Percentiles rank a stretch among this genome's conserved stretches.
Conservation (phyloP, 139 green algal genomes). For the Closterium sp. region DNA sequence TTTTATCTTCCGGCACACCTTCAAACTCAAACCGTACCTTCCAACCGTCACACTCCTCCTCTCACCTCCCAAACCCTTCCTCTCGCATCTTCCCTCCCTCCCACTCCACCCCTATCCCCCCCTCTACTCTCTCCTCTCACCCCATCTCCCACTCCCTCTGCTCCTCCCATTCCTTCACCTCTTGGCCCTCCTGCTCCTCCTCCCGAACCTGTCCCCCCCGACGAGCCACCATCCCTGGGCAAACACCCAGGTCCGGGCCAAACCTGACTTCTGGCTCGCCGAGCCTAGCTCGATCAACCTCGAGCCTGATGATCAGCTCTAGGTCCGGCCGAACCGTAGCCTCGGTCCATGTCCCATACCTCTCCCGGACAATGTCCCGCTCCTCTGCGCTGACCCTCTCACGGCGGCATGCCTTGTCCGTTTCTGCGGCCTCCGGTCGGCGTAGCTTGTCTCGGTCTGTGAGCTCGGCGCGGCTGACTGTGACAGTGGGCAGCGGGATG, state of each 20-base stretch:
- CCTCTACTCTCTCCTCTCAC: too few species aligned
- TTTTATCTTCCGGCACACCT: too few species aligned
- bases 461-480: not conserved
- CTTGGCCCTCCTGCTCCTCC: not conserved
- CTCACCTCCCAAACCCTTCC: too few species aligned
- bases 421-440: not conserved
- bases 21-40: too few species aligned
- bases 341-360: not conserved
- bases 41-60: too few species aligned
- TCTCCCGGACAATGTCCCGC: not conserved
- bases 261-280: not conserved
- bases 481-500: not conserved
- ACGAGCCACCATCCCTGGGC: not conserved
- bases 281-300: not conserved
- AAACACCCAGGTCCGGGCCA: not conserved
- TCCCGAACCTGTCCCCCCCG: not conserved
- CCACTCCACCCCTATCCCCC: too few species aligned
- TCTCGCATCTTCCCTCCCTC: too few species aligned
- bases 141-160: too few species aligned
- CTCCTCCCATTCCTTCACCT: too few species aligned
- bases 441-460: not conserved
- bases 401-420: not conserved
- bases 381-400: not conserved
- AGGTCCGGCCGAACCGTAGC: not conserved
- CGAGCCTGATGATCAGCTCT: not conserved